A percentile compares a stretch with the other conserved stretches of the same genome.
Conservation (phyloP, 805 yeast species). For the Lipomyces chichibuensis region DNA sequence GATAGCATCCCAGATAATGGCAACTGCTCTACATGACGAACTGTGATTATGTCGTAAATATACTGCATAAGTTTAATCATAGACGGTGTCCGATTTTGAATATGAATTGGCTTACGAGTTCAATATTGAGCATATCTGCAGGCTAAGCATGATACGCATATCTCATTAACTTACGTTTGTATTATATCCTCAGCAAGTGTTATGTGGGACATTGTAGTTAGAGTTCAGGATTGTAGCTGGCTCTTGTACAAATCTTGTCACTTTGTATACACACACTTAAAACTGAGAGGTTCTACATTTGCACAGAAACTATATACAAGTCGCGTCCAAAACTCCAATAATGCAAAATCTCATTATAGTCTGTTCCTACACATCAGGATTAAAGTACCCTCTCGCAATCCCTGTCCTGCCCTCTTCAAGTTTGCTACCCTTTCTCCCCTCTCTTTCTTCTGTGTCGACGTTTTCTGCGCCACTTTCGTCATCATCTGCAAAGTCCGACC, state of each 20-base stretch:
- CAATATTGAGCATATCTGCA: too few relatives aligned
- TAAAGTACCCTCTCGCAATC: constrained; percentile 79
- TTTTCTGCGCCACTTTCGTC: constrained; percentile 39
- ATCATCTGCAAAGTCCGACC: constrained; percentile 66
- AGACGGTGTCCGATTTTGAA: background rate
- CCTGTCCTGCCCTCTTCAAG: constrained; percentile 85
- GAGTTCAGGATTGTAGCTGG: too few relatives aligned
- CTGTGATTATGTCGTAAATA: background rate
- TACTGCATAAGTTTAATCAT: background rate
- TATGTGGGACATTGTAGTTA: too few relatives aligned
- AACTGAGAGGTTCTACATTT: too few relatives aligned
- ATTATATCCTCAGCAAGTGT: too few relatives aligned
- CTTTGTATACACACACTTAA: too few relatives aligned
- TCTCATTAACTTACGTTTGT: too few relatives aligned
- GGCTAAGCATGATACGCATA: too few relatives aligned
- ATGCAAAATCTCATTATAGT: background rate
- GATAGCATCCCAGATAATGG: background rate
- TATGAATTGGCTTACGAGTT: too few relatives aligned
- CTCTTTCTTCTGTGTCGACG: constrained; percentile 45
- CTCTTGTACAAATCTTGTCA: too few relatives aligned
- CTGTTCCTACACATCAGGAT: constrained; percentile 14
- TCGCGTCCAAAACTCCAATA: background rate
- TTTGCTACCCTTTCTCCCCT: constrained; percentile 57
- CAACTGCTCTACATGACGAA: background rate
- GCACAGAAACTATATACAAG: background rate